A percentile compares a stretch with the other conserved stretches of the same genome.
These are phyloP conservation scores for Dactylonectria estremocensis DNA, from an alignment of 2,329 filamentous ascomycete species.

Conservation along the genomic window DNA sequence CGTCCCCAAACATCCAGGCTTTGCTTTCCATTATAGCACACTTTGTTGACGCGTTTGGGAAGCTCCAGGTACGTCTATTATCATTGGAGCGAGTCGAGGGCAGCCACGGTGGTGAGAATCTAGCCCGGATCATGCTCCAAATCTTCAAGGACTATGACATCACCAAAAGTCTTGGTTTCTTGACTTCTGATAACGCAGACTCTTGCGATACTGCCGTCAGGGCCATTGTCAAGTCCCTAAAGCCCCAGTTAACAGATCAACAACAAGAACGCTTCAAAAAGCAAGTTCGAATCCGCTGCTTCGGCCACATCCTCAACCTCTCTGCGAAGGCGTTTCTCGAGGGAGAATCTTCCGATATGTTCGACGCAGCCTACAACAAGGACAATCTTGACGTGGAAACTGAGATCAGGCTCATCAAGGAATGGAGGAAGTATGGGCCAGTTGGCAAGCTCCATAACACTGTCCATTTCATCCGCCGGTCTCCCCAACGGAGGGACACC, in stretches of 20 bases:
- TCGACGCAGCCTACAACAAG: neutral
- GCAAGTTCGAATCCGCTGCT: neutral
- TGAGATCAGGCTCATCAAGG: neutral
- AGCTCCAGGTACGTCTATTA: neutral
- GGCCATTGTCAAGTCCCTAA: neutral
- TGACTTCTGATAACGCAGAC: neutral
- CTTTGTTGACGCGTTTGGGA: neutral
- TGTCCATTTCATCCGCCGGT: neutral
- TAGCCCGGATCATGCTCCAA: neutral
- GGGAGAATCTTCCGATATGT: neutral
- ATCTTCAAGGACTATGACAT: neutral
- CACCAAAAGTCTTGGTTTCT: neutral
- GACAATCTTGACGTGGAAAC: neutral
- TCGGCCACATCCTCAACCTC: neutral
- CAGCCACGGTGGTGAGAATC: neutral
- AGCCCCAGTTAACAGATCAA: neutral
- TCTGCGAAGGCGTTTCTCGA: neutral
- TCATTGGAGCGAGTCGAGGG: neutral
- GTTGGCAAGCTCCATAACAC: neutral
- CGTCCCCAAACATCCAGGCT: neutral
- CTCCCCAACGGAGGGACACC: neutral
- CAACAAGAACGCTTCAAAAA: neutral
- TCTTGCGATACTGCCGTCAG: neutral
- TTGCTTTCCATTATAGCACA: neutral
- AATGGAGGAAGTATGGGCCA: neutral